Evolutionary conservation across 192 early-diverging fungal genomes (phyloP).

Genomic region (Backusella tarrabulga): DNA sequence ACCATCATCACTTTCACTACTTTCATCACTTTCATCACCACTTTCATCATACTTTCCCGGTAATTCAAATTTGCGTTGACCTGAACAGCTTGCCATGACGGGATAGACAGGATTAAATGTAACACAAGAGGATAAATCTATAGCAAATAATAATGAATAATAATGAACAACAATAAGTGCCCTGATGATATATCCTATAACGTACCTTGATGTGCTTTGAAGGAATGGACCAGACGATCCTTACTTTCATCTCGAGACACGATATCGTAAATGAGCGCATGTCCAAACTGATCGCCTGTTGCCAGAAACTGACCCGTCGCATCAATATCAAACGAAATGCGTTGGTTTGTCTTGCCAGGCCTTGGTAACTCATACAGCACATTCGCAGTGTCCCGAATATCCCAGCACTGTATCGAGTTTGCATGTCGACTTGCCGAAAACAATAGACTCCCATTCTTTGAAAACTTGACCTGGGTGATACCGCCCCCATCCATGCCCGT

Average conservation of each 20-base stretch:
- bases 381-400: slow-evolving; percentile 72
- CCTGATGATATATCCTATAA: neutral
- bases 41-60: neutral
- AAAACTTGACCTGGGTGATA: slow-evolving; percentile 63
- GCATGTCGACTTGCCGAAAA: slow-evolving; percentile 68
- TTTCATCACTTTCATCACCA: neutral
- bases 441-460: slow-evolving; percentile 59
- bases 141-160: neutral
- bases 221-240: neutral
- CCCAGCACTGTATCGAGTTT: slow-evolving; percentile 69
- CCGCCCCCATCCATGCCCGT: slow-evolving; percentile 51
- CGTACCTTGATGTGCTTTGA: slow-evolving; percentile 20
- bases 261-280: slow-evolving; percentile 38
- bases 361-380: slow-evolving; percentile 52
- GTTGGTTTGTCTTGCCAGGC: slow-evolving; percentile 64
- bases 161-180: no score
- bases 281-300: slow-evolving; percentile 60
- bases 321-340: slow-evolving; percentile 72
- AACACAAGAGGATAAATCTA: slow-evolving; percentile 59
- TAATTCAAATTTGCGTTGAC: slow-evolving; percentile 60
- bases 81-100: slow-evolving; percentile 68
- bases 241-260: slow-evolving; percentile 10
- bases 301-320: slow-evolving; percentile 52
- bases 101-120: slow-evolving; percentile 66
- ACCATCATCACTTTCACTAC: slow-evolving; percentile 4